Evolutionary conservation across 768 basidiomycete species (phyloP), one percentile per base, ranked within the genome.

Genomic region (Pulveroboletus sp.): DNA sequence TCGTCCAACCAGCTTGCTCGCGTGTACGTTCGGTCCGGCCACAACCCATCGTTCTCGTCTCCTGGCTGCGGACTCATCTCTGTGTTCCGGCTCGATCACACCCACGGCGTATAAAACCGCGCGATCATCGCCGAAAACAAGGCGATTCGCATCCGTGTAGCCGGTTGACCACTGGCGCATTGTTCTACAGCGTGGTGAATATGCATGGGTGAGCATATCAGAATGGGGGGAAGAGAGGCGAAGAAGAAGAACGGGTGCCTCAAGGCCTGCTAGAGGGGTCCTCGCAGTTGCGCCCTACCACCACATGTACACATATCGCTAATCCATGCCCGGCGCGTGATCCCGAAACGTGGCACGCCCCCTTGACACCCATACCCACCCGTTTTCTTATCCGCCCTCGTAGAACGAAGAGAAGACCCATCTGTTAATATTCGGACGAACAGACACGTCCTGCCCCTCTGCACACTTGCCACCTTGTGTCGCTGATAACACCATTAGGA

Each of bases 401-500:
- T 57, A 61, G 45, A 43, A 46, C 26, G 30, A 47, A 38, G 2
- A 48, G n/a, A 43, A 50, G 43, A 36, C 37, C 17, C 33, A 43
- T 51, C 37, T 31, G 27, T 30, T 48, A 24, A 7, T 49, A 28
- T 12, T 42, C 18, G 12, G 17, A 21, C 36, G 43, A 21, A 54
- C 6, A 44, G 38, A 44, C 43, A 10, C 18, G 48, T 49, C 24
- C 31, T 37, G 47, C 35, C 28, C 33, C 28, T n/a, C 3, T 18
- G 50, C 35, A 50, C 39, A 58, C 49, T 51, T 51, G 53, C 43
- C 47, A 42, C 43, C 21, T 52, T n/a, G 42, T 50, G 36, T 38
- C 45, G 55, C 28, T 42, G 53, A 56, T 61, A 63, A 59, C 49
- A 49, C 52, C 55, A 52, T 54, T 46, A 48, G 52, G 60, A 60